Evolutionary conservation across 2,329 filamentous ascomycete genomes (phyloP), one percentile per base, ranked within the genome.

Genomic region (Paraphoma sp.): DNA sequence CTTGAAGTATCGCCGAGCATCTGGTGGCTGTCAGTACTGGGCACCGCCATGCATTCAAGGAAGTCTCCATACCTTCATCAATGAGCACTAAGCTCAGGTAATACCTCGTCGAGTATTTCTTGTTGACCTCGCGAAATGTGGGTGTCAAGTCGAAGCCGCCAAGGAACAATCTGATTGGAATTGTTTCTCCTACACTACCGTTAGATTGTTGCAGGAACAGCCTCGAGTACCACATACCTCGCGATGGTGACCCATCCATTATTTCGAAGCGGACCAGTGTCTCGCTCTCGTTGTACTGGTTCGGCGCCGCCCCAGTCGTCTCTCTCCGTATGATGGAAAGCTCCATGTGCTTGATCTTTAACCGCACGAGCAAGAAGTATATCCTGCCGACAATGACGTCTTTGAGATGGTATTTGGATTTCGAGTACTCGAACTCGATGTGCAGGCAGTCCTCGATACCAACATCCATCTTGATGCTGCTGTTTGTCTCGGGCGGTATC

Each of bases 301-400:
- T 99, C 6, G 95, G 95, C 18, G 95, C 92, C 5, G 93, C 92
- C 53, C 96, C 95, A 0, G 95, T 99, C 2, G 95, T 99, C 81
- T 99, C 95, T 68, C 96, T 85, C 65, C 96, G 87, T 76, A 99
- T 99, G 71, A 99, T 99, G 65, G 92, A 97, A 61, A 99, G 82
- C 81, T 99, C 95, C 95, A 99, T 99, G 79, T 99, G 95, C 81
- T 98, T 97, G 78, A 99, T 99, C 87, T 99, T 99, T 77, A 99
- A 84, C 71, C 95, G 88, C 60, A 99, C 95, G 47, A 99, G 86
- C 66, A 99, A 81, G 81, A 99, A 99, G 82, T 99, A 99, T 83
- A 99, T 99, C 67, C 96, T 87, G 56, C 95, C 95, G 53, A 99
- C 95, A 67, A 99, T 99, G 63, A 99, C 95, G 77, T 99, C 95